Percentiles rank a stretch among this genome's conserved stretches.
Evolutionary conservation across 2,329 filamentous ascomycete species (phyloP).

Genomic region (Ascochyta fabae): DNA sequence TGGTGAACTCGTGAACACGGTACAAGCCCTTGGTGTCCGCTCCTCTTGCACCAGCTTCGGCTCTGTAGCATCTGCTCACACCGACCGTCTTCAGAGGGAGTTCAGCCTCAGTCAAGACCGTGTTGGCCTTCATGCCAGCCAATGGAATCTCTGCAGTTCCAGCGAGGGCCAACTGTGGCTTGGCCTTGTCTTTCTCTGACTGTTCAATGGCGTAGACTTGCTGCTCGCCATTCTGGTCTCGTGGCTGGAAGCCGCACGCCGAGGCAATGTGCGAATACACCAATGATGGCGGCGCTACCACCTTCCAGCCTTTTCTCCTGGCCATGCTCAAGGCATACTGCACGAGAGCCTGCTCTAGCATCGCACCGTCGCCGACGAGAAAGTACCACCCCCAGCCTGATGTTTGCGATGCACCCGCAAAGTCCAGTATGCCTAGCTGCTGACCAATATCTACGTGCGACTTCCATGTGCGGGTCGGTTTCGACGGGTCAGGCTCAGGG

Average conservation of each 20-base stretch:
- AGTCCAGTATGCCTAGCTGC: constrained; percentile 89
- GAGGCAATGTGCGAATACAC: constrained; percentile 91
- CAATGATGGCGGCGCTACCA: constrained; percentile 83
- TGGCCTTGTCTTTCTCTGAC: constrained; percentile 63
- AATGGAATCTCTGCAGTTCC: constrained; percentile 95
- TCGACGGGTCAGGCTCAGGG: constrained; percentile 50
- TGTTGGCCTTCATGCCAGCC: constrained; percentile 84
- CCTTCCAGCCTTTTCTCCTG: constrained; percentile 75
- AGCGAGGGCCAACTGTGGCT: constrained; percentile 75
- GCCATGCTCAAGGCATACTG: constrained; percentile 82
- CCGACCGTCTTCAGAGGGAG: constrained; percentile 83
- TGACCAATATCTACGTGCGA: constrained; percentile 88
- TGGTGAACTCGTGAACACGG: constrained; percentile 97
- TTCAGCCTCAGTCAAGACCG: constrained; percentile 67
- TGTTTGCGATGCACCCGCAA: constrained; percentile 77
- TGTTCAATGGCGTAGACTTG: constrained; percentile 86
- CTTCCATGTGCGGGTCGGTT: constrained; percentile 61
- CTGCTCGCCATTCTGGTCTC: constrained; percentile 88
- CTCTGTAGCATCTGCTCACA: constrained; percentile 90
- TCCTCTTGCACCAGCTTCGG: constrained; percentile 89
- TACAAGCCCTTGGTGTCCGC: constrained; percentile 93
- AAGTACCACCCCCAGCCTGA: constrained; percentile 99
- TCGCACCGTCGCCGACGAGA: constrained; percentile 85
- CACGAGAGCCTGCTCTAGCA: constrained; percentile 92
- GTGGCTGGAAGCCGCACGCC: constrained; percentile 92